These are phyloP conservation scores for Geopyxis carbonaria DNA, from an alignment of 495 filamentous ascomycete species.

Conservation along the genomic window DNA sequence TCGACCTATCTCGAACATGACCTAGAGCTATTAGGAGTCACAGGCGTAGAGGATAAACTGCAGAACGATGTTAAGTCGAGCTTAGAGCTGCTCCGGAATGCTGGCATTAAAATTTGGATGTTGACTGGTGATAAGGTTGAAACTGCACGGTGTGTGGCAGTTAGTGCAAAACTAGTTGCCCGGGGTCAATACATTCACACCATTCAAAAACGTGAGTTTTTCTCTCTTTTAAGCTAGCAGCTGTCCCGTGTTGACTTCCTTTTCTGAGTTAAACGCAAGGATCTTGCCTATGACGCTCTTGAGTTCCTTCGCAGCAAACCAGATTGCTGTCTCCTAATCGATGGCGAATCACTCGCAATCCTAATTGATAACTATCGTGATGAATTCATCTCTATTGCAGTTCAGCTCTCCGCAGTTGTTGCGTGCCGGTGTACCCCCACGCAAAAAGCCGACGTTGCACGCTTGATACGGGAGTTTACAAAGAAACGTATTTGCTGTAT, in stretches of 20 bases:
- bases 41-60: conserved; percentile 92
- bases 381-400: conserved; percentile 77
- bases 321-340: conserved; percentile 76
- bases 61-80: conserved; percentile 90
- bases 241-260: conserved; percentile 5
- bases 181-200: conserved; percentile 93
- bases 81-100: conserved; percentile 86
- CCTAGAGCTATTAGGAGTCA: conserved; percentile 84
- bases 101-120: conserved; percentile 99
- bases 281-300: conserved; percentile 66
- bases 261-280: conserved; percentile 42
- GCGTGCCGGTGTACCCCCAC: conserved; percentile 95
- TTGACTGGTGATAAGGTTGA: conserved; percentile 97
- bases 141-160: conserved; percentile 90
- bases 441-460: conserved; percentile 87
- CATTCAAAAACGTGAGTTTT: conserved; percentile 50
- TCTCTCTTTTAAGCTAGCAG: not conserved
- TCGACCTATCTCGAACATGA: conserved; percentile 70
- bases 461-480: conserved; percentile 78
- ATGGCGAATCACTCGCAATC: conserved; percentile 73
- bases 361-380: conserved; percentile 65
- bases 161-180: conserved; percentile 85
- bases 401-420: conserved; percentile 76
- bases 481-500: conserved; percentile 91
- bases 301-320: conserved; percentile 74